phyloP scores from a whole-genome alignment of 2,329 filamentous ascomycete species.

The Bipolaris cookei region DNA sequence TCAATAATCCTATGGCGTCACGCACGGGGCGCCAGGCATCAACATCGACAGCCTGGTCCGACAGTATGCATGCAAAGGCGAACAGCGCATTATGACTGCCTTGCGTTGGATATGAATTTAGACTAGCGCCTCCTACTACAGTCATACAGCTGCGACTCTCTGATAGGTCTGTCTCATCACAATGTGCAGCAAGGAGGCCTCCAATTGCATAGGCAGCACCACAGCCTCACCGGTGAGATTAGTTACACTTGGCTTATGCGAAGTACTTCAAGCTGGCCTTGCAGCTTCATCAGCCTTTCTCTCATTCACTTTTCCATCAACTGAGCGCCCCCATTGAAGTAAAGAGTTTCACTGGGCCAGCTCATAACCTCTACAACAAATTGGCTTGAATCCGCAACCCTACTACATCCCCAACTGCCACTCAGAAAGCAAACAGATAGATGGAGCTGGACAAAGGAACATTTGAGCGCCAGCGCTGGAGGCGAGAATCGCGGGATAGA shows the following conservation, averaged over 20 bases:
- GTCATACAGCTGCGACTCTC: neutral
- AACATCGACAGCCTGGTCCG: neutral
- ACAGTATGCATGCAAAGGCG: neutral
- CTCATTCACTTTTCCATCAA: neutral
- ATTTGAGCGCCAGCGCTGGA: neutral
- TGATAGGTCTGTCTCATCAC: neutral
- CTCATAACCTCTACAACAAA: too few species aligned
- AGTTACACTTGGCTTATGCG: constrained; percentile 4
- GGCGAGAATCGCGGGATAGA: neutral
- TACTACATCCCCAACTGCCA: neutral
- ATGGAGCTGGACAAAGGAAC: too few species aligned
- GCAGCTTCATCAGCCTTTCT: neutral
- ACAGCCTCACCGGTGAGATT: constrained; percentile 9
- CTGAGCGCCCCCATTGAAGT: neutral
- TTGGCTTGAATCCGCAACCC: too few species aligned
- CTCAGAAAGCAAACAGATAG: too few species aligned
- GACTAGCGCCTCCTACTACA: neutral
- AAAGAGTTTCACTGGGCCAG: too few species aligned
- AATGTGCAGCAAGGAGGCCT: constrained; percentile 9
- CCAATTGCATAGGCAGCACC: constrained; percentile 14
- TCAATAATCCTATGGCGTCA: too few species aligned
- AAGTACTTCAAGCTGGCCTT: neutral
- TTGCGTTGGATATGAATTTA: neutral
- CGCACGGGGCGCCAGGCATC: neutral
- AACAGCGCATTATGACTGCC: constrained; percentile 5